Conservation (phyloP, 495 filamentous ascomycete species). For the Talaromyces adpressus region DNA sequence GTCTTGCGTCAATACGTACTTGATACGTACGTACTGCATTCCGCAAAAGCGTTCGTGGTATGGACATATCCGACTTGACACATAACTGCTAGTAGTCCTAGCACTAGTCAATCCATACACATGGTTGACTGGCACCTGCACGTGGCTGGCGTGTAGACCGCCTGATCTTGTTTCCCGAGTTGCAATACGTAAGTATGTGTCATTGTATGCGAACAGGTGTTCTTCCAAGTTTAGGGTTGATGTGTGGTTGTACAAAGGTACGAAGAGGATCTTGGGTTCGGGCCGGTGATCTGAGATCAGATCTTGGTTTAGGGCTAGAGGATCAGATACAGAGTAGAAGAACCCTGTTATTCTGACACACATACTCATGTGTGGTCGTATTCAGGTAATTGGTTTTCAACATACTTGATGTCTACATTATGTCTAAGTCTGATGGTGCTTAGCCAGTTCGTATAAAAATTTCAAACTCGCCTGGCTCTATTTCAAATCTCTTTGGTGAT, state of each 20-base stretch:
- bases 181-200: neutral
- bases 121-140: conserved; percentile 1
- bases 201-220: neutral
- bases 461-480: neutral
- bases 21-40: neutral
- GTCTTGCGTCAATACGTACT: neutral
- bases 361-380: neutral
- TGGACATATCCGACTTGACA: neutral
- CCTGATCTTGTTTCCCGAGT: neutral
- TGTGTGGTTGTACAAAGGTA: neutral
- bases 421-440: neutral
- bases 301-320: neutral
- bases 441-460: neutral
- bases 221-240: neutral
- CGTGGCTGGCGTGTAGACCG: neutral
- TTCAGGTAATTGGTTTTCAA: neutral
- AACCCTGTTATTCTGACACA: neutral
- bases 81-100: neutral
- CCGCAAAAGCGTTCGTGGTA: neutral
- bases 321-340: no score
- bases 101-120: neutral
- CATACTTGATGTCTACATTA: neutral
- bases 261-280: neutral
- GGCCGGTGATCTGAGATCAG: neutral
- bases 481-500: neutral